Conservation (phyloP, 2,329 filamentous ascomycete species). For the Podosphaera leucotricha region DNA sequence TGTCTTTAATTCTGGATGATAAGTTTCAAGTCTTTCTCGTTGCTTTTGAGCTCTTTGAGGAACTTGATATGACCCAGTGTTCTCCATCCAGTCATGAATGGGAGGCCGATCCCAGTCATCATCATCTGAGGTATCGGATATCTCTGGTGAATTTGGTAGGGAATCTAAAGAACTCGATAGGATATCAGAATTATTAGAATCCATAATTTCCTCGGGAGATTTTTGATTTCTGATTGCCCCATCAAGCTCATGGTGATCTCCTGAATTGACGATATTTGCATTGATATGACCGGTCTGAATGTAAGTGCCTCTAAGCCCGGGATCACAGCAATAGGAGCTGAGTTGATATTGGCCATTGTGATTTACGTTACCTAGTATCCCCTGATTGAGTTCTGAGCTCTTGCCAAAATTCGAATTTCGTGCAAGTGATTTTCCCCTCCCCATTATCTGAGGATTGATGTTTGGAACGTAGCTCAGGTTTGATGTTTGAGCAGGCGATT, state of each 20-base stretch:
- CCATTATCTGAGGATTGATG: no score
- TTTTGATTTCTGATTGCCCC: background rate
- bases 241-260: background rate
- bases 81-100: background rate
- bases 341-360: no score
- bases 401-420: no score
- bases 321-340: no score
- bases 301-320: no score
- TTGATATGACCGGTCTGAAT: background rate
- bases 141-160: background rate
- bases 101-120: background rate
- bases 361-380: no score
- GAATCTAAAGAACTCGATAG: background rate
- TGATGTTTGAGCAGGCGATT: no score
- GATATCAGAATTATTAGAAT: background rate
- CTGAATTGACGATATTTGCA: background rate
- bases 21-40: constrained; percentile 42
- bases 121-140: background rate
- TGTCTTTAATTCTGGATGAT: constrained; percentile 55
- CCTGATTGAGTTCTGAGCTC: no score
- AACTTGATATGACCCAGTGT: background rate
- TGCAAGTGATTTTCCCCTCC: no score
- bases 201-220: background rate
- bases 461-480: no score
- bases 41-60: constrained; percentile 19